Percentiles rank a stretch among this genome's conserved stretches.
These are phyloP conservation scores for Cyberlindnera meyerae DNA, from an alignment of 805 yeast species.

Conservation along the genomic window DNA sequence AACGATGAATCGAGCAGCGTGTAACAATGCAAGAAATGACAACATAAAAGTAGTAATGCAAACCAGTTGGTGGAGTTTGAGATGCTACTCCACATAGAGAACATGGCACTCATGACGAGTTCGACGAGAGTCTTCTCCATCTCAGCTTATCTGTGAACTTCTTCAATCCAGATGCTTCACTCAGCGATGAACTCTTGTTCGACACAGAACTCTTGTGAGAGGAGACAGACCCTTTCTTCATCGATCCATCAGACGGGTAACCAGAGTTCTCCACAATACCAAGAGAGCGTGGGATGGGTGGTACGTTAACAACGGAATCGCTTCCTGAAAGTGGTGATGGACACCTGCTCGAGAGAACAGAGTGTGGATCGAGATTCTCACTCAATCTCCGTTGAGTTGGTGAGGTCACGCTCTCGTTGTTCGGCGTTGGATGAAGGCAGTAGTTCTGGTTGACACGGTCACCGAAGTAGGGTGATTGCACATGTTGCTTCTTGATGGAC, in stretches of 20 bases:
- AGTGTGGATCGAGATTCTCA: slow-evolving; percentile 17
- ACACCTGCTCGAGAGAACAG: slow-evolving; percentile 9
- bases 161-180: slow-evolving; percentile 23
- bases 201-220: slow-evolving; percentile 2
- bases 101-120: slow-evolving; percentile 14
- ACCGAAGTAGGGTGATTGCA: slow-evolving; percentile 4
- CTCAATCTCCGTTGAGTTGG: slow-evolving; percentile 11
- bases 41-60: background rate
- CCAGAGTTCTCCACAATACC: slow-evolving; percentile 2
- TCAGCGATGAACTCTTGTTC: slow-evolving; percentile 5
- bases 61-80: background rate
- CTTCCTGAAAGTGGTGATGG: slow-evolving; percentile 18
- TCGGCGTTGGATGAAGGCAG: slow-evolving; percentile 17
- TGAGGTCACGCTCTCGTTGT: slow-evolving; percentile 5
- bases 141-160: slow-evolving; percentile 25
- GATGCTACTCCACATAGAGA: too few species aligned
- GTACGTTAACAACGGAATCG: background rate
- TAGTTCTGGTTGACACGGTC: slow-evolving; percentile 15
- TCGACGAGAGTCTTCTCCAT: slow-evolving; percentile 28
- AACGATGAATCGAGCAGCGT: background rate
- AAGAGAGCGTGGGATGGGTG: slow-evolving; percentile 12
- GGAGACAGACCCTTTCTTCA: slow-evolving; percentile 9
- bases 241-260: slow-evolving; percentile 13
- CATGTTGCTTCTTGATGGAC: slow-evolving; percentile 11
- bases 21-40: too few species aligned